These are phyloP conservation scores for Stagonosporopsis chrysanthemi DNA, from an alignment of 2,329 filamentous ascomycete species.

Conservation along the genomic window DNA sequence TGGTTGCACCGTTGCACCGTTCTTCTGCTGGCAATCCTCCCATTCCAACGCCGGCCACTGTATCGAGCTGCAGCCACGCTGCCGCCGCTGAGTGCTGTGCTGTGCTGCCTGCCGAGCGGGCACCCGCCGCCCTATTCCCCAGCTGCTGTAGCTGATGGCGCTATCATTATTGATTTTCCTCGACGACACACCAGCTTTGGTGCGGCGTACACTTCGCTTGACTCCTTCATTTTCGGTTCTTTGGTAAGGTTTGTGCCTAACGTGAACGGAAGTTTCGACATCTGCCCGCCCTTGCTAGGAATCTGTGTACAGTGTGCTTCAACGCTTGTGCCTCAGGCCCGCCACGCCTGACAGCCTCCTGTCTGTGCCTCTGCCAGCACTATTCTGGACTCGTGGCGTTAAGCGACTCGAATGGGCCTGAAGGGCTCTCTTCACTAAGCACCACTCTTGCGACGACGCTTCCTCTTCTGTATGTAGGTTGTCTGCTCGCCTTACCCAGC, in stretches of 20 bases:
- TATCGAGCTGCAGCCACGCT: constrained; percentile 19
- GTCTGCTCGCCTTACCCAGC: constrained; percentile 5
- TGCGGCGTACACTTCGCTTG: constrained; percentile 6
- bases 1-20: not conserved
- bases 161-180: constrained; percentile 17
- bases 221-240: constrained; percentile 7
- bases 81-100: constrained; percentile 2
- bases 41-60: constrained; percentile 7
- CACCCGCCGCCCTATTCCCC: constrained; percentile 5
- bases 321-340: constrained; percentile 14
- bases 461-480: constrained; percentile 4
- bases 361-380: constrained; percentile 15
- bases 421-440: not conserved
- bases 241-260: constrained; percentile 19
- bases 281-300: constrained; percentile 18
- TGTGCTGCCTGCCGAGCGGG: constrained; percentile 7
- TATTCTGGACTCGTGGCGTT: not conserved
- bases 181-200: constrained; percentile 11
- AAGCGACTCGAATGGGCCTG: not conserved
- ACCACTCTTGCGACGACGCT: not conserved
- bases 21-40: constrained; percentile 10
- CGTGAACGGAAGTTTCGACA: constrained; percentile 17
- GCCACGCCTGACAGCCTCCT: constrained; percentile 6
- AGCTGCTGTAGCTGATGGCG: not conserved
- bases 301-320: constrained; percentile 9